These are phyloP conservation scores for Panicum hallii DNA, from an alignment of 202 grass and related monocot species.

Conservation along the genomic window DNA sequence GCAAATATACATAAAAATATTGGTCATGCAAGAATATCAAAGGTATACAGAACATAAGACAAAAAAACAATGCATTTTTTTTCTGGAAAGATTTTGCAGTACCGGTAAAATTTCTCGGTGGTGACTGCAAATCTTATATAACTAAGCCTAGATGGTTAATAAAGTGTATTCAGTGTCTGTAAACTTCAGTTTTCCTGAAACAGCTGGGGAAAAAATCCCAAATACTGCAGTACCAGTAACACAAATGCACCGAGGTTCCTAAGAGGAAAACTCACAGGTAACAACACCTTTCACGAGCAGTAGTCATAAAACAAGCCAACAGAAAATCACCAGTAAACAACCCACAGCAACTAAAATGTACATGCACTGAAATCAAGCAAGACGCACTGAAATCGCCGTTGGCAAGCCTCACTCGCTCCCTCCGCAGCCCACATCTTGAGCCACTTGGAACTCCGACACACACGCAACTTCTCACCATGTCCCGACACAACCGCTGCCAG, in stretches of 20 bases:
- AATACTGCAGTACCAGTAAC: no score
- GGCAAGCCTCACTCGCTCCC: no score
- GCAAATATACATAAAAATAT: constrained; percentile 12
- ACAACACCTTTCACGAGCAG: not conserved
- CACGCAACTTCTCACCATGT: no score
- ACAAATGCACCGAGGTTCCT: not conserved
- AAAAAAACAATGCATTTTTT: not conserved
- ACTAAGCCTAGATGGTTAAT: not conserved
- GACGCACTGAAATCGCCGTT: no score
- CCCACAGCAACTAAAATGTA: not conserved
- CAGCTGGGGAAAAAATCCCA: no score
- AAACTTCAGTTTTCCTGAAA: not conserved
- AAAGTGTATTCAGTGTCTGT: not conserved
- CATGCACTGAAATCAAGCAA: not conserved
- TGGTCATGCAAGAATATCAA: not conserved
- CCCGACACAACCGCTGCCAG: not conserved
- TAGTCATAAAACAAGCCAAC: not conserved
- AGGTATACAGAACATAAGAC: not conserved
- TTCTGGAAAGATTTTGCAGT: not conserved
- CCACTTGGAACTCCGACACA: no score
- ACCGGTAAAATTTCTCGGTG: not conserved
- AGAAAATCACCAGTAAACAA: not conserved
- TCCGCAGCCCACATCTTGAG: no score
- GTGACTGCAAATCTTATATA: not conserved
- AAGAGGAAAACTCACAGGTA: not conserved